phyloP scores from a whole-genome alignment of 2,329 filamentous ascomycete species.

The Cercospora sp. region DNA sequence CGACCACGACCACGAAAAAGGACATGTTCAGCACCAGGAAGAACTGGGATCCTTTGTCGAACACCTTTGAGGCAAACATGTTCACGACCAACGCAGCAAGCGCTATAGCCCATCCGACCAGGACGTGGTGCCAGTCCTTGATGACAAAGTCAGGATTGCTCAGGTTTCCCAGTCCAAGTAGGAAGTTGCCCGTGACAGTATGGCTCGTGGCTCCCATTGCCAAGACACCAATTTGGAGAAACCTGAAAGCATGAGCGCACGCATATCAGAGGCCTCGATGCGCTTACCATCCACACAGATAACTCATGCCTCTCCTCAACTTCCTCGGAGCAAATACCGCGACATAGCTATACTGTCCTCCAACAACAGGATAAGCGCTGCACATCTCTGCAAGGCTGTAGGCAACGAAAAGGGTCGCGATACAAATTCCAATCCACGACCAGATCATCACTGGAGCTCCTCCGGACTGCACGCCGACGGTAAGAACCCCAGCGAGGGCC shows the following conservation, averaged over 20 bases:
- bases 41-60: constrained; percentile 54
- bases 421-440: constrained; percentile 56
- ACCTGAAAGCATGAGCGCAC: not conserved
- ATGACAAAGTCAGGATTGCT: constrained; percentile 55
- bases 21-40: constrained; percentile 57
- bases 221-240: constrained; percentile 32
- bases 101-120: constrained; percentile 55
- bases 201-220: constrained; percentile 41
- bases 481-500: constrained; percentile 57
- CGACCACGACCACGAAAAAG: constrained; percentile 55
- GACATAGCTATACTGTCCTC: constrained; percentile 61
- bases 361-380: constrained; percentile 57
- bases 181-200: constrained; percentile 54
- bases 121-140: constrained; percentile 58
- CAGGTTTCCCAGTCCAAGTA: constrained; percentile 57
- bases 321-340: constrained; percentile 56
- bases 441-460: constrained; percentile 62
- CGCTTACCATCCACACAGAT: constrained; percentile 42
- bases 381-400: constrained; percentile 63
- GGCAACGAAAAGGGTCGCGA: constrained; percentile 55
- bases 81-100: constrained; percentile 51
- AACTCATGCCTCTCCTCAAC: constrained; percentile 31
- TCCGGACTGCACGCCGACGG: constrained; percentile 57
- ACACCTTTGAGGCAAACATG: constrained; percentile 52
- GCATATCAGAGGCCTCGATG: not conserved